Conservation (phyloP, 345 rosid species). For the Eucalyptus globulus region DNA sequence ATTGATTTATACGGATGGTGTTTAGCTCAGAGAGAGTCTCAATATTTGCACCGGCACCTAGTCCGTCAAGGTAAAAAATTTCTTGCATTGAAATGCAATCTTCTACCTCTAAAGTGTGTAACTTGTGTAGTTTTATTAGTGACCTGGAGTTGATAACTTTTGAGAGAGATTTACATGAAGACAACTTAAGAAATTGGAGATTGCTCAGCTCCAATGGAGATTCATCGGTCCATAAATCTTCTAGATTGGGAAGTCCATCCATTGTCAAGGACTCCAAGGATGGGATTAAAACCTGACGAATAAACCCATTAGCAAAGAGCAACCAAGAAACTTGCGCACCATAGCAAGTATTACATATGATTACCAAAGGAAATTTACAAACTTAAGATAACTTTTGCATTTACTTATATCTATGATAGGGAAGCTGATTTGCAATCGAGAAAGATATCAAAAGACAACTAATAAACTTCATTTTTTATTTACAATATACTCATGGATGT, state of each 20-base stretch:
- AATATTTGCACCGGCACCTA: fast-evolving
- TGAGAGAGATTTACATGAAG: not conserved
- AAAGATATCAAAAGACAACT: no score
- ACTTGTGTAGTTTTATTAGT: not conserved
- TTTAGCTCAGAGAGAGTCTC: not conserved
- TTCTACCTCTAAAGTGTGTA: fast-evolving
- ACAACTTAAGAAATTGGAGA: not conserved
- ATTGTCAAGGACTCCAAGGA: not conserved
- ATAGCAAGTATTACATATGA: not conserved
- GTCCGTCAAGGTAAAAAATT: not conserved
- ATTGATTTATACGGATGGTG: fast-evolving
- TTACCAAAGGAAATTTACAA: fast-evolving
- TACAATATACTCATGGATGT: no score
- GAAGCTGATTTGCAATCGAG: no score
- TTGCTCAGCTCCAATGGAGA: not conserved
- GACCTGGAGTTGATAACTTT: not conserved
- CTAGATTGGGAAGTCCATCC: not conserved
- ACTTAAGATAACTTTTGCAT: no score
- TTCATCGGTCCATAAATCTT: not conserved
- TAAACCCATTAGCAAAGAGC: not conserved
- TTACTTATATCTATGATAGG: no score
- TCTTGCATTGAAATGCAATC: not conserved
- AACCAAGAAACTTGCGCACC: not conserved
- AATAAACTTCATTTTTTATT: no score
- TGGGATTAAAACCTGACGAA: not conserved